Percentiles rank a stretch among this genome's conserved stretches.
Evolutionary conservation across 352 stramenopile species (phyloP).

Genomic region (Achlya hypogyna): DNA sequence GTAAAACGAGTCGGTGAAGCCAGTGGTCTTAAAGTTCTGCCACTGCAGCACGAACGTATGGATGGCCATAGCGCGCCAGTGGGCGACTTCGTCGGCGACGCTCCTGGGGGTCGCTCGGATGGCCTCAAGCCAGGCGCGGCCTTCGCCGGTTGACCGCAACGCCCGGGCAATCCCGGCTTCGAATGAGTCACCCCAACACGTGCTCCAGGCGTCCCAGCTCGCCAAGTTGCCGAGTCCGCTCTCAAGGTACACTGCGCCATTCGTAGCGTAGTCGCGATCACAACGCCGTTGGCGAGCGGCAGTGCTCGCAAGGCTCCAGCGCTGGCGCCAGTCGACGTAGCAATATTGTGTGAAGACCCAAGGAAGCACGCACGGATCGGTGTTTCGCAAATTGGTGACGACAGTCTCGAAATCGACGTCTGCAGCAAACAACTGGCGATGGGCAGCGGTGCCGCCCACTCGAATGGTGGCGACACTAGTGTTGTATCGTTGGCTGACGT

Average conservation of each 20-base stretch:
- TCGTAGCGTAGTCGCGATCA: not conserved
- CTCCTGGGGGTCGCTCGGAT: not conserved
- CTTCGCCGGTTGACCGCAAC: not conserved
- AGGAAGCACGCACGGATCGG: not conserved
- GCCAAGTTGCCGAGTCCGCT: not conserved
- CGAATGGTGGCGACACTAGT: not conserved
- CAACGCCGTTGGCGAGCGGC: not conserved
- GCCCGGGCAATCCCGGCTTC: not conserved
- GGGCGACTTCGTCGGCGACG: not conserved
- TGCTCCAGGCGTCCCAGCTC: not conserved
- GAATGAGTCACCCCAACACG: slow-evolving; percentile 1
- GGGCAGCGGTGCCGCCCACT: not conserved
- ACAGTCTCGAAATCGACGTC: not conserved
- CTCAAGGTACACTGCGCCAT: not conserved
- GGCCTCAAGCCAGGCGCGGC: too few species aligned
- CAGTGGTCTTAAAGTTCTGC: slow-evolving; percentile 15
- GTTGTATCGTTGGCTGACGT: not conserved
- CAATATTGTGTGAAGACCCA: slow-evolving; percentile 8
- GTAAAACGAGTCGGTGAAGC: not conserved
- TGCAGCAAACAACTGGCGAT: not conserved
- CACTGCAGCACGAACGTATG: not conserved
- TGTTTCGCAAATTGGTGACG: not conserved
- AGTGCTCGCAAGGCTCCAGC: not conserved
- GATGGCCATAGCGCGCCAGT: not conserved
- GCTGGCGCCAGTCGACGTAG: not conserved